Conservation (phyloP, 768 basidiomycete genomes). For the Pholiota conissans region DNA sequence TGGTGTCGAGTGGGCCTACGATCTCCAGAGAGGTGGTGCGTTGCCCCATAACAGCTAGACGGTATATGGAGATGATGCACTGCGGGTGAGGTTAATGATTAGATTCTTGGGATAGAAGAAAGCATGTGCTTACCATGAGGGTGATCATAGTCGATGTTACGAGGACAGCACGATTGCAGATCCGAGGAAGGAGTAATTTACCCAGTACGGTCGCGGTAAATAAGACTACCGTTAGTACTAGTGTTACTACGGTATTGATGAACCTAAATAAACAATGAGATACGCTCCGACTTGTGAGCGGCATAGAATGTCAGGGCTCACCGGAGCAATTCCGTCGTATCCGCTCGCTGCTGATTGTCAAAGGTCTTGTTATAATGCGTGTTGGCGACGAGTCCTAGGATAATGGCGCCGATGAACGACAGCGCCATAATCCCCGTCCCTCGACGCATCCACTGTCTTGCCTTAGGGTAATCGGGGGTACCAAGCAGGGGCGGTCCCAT, state of each 20-base stretch:
- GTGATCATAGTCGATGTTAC: too few relatives aligned
- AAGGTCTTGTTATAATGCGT: background rate
- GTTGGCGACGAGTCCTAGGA: slow-evolving; percentile 2
- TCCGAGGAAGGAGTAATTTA: too few relatives aligned
- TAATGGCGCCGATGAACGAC: background rate
- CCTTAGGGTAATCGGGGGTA: slow-evolving; percentile 15
- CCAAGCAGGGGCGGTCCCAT: slow-evolving; percentile 23
- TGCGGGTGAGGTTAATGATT: too few relatives aligned
- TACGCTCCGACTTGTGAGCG: background rate
- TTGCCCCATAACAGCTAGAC: too few relatives aligned
- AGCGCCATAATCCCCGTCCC: background rate
- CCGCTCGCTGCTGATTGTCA: background rate
- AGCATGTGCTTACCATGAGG: too few relatives aligned
- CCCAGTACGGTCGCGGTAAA: background rate
- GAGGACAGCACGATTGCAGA: too few relatives aligned
- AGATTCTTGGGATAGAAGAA: too few relatives aligned
- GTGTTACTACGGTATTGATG: background rate
- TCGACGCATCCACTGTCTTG: background rate
- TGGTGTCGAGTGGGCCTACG: too few relatives aligned
- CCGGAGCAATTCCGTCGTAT: background rate
- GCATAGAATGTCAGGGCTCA: background rate
- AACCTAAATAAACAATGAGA: background rate
- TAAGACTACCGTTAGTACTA: background rate
- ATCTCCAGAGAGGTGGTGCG: too few relatives aligned
- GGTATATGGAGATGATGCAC: too few relatives aligned